These are phyloP conservation scores for Rhodotorula sp. DNA, from an alignment of 1,284 basidiomycete genomes.

Conservation along the genomic window DNA sequence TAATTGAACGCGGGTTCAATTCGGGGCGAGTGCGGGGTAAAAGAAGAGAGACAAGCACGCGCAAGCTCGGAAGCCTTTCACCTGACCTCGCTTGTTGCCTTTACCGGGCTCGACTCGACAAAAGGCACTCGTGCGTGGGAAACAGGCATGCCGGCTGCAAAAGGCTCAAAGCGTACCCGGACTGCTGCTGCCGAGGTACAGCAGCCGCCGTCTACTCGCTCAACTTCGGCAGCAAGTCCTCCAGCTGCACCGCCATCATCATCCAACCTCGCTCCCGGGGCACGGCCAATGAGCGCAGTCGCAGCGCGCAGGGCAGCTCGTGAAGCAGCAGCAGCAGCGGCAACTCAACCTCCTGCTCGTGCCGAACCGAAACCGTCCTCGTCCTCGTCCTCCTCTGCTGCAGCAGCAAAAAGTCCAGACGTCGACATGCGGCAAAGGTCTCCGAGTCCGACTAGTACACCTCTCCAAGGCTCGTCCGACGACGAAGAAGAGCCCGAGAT, in stretches of 20 bases:
- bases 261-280: background rate
- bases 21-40: background rate
- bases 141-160: background rate
- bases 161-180: conserved; percentile 4
- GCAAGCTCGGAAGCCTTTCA: background rate
- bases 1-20: background rate
- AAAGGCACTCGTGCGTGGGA: background rate
- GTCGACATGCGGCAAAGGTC: too few species aligned
- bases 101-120: background rate
- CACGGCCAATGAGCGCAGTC: background rate
- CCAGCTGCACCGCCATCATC: background rate
- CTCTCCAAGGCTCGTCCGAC: too few species aligned
- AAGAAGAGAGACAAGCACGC: background rate
- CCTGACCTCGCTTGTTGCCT: background rate
- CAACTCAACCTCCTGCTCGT: background rate
- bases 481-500: background rate
- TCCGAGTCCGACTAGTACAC: too few species aligned
- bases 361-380: background rate
- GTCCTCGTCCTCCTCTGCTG: background rate
- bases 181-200: background rate
- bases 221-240: too few species aligned
- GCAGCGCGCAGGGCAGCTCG: conserved; percentile 33
- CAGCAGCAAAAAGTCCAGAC: too few species aligned
- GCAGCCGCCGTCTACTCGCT: background rate
- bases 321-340: background rate